These are phyloP conservation scores for Monosporozyma aerobia DNA, from an alignment of 805 yeast species.

Conservation along the genomic window DNA sequence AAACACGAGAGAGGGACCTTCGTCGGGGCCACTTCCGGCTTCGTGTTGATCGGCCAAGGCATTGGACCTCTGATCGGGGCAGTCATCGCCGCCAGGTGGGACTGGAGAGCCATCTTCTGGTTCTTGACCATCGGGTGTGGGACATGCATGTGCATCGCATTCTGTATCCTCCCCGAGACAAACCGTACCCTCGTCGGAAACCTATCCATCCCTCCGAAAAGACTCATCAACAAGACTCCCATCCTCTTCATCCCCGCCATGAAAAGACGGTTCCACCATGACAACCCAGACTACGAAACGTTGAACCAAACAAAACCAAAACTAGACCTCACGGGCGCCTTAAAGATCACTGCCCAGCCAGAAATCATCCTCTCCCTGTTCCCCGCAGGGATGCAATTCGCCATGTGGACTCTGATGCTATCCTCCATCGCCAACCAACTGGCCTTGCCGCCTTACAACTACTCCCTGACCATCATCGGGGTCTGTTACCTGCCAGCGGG, in stretches of 20 bases:
- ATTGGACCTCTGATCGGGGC: conserved; percentile 62
- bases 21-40: conserved; percentile 56
- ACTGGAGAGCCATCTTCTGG: conserved; percentile 76
- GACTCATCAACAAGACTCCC: conserved; percentile 36
- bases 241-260: conserved; percentile 26
- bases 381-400: conserved; percentile 54
- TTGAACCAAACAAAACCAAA: conserved; percentile 17
- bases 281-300: conserved; percentile 26
- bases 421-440: conserved; percentile 54
- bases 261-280: conserved; percentile 17
- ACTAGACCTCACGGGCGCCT: conserved; percentile 31
- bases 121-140: conserved; percentile 61
- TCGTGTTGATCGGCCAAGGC: conserved; percentile 63
- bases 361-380: conserved; percentile 44
- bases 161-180: conserved; percentile 60
- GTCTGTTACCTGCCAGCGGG: conserved; percentile 70
- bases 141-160: conserved; percentile 28
- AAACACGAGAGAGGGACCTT: conserved; percentile 58
- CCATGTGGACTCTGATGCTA: conserved; percentile 61
- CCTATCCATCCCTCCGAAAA: conserved; percentile 49
- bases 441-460: conserved; percentile 38
- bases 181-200: conserved; percentile 63
- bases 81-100: conserved; percentile 33
- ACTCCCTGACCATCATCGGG: conserved; percentile 50
- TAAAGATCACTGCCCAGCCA: conserved; percentile 35